Evolutionary conservation across 2,329 filamentous ascomycete genomes (phyloP).

Genomic region (Penicillium brevicompactum): DNA sequence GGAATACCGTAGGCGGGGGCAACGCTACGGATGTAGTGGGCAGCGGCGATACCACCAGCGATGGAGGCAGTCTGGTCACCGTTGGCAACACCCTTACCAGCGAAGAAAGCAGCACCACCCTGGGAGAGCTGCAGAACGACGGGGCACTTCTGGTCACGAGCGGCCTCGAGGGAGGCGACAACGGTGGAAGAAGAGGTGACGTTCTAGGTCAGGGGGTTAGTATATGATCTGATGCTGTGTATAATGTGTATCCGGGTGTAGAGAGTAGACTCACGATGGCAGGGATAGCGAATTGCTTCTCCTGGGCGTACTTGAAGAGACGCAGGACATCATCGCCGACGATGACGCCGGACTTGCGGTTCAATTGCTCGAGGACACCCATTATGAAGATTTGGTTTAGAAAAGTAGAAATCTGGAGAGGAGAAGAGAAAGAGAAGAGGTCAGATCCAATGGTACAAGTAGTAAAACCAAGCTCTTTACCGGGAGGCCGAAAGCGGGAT

Average conservation of each 20-base stretch:
- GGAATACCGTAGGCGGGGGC: slow-evolving; percentile 87
- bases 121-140: slow-evolving; percentile 93
- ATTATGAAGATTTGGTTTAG: slow-evolving; percentile 30
- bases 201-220: slow-evolving; percentile 56
- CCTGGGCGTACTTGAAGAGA: slow-evolving; percentile 87
- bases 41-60: slow-evolving; percentile 81
- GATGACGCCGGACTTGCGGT: slow-evolving; percentile 67
- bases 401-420: slow-evolving; percentile 7
- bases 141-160: slow-evolving; percentile 85
- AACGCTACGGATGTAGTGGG: slow-evolving; percentile 89
- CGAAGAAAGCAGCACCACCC: slow-evolving; percentile 91
- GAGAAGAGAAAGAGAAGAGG: slow-evolving; percentile 4
- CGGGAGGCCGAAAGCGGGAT: slow-evolving; percentile 27
- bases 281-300: slow-evolving; percentile 86
- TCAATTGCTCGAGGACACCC: slow-evolving; percentile 58
- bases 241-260: background rate
- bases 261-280: slow-evolving; percentile 61
- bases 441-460: slow-evolving; percentile 8
- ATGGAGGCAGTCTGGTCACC: slow-evolving; percentile 84
- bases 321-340: slow-evolving; percentile 66
- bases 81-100: slow-evolving; percentile 85
- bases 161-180: slow-evolving; percentile 89
- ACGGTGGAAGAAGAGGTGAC: slow-evolving; percentile 90
- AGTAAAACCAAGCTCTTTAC: slow-evolving; percentile 19
- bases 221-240: background rate